Percentiles rank a stretch among this genome's conserved stretches.
These are phyloP conservation scores for Globisporangium viniferum DNA, from an alignment of 352 stramenopile species.

Conservation along the genomic window DNA sequence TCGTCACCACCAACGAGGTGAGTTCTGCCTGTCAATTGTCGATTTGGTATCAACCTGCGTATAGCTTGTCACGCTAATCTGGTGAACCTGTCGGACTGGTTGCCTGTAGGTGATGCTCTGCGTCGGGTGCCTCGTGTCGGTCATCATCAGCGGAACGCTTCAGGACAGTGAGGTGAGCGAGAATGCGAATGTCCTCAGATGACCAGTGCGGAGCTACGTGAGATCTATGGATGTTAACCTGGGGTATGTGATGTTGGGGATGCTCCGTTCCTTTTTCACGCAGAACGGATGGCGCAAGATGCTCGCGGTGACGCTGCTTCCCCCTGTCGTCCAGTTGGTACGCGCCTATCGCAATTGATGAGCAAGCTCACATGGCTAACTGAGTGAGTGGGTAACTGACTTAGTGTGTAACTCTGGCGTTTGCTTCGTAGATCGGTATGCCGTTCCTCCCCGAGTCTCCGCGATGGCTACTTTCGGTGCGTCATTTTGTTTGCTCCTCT, in stretches of 20 bases:
- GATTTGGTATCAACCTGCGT: neutral
- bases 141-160: constrained; percentile 44
- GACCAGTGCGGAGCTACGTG: neutral
- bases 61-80: neutral
- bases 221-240: neutral
- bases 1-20: constrained; percentile 67
- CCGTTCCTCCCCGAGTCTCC: constrained; percentile 67
- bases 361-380: neutral
- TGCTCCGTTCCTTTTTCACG: neutral
- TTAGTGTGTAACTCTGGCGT: neutral
- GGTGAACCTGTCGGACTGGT: neutral
- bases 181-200: neutral
- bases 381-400: neutral
- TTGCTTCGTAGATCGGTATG: constrained; percentile 44
- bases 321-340: constrained; percentile 62
- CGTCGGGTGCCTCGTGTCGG: constrained; percentile 62
- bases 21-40: neutral
- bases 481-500: constrained; percentile 3
- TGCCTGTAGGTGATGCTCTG: constrained; percentile 60
- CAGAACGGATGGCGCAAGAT: constrained; percentile 63
- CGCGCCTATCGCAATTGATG: neutral
- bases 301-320: constrained; percentile 57
- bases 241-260: neutral
- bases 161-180: constrained; percentile 27
- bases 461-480: constrained; percentile 59